Evolutionary conservation across 2,329 filamentous ascomycete genomes (phyloP).

Genomic region (Aspergillus quadrilineatus): DNA sequence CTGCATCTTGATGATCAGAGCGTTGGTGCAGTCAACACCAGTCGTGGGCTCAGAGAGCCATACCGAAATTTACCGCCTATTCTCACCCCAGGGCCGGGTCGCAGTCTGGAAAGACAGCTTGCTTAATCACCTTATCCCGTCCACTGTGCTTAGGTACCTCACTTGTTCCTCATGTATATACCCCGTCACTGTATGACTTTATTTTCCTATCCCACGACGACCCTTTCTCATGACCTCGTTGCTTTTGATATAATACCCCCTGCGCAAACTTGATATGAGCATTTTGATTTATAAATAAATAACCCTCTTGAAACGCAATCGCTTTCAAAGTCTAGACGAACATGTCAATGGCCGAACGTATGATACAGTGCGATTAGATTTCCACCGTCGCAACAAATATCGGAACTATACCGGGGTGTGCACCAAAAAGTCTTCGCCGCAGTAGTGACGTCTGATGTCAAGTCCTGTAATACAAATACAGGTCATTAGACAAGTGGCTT

Average conservation of each 20-base stretch:
- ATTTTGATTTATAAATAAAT: too few species aligned
- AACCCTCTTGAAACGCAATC: too few species aligned
- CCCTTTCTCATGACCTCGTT: background rate
- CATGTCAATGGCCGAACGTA: too few species aligned
- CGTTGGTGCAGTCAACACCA: slow-evolving; percentile 21
- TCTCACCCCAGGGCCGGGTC: slow-evolving; percentile 32
- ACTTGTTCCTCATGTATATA: background rate
- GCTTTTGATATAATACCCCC: background rate
- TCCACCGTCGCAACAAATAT: too few species aligned
- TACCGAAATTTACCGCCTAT: slow-evolving; percentile 29
- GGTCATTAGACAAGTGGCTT: too few species aligned
- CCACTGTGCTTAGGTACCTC: background rate
- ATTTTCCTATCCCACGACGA: background rate
- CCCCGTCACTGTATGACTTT: background rate
- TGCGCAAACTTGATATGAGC: too few species aligned
- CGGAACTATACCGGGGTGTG: too few species aligned
- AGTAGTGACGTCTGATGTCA: too few species aligned
- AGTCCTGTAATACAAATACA: too few species aligned
- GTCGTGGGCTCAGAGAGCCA: slow-evolving; percentile 23
- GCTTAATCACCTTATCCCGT: slow-evolving; percentile 12
- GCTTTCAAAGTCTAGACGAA: too few species aligned
- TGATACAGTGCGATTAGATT: too few species aligned
- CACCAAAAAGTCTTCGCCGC: too few species aligned
- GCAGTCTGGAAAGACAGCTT: slow-evolving; percentile 41
- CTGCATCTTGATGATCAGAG: slow-evolving; percentile 24